phyloP scores from a whole-genome alignment of 23 red algal species.

The Gracilaria gracilis region DNA sequence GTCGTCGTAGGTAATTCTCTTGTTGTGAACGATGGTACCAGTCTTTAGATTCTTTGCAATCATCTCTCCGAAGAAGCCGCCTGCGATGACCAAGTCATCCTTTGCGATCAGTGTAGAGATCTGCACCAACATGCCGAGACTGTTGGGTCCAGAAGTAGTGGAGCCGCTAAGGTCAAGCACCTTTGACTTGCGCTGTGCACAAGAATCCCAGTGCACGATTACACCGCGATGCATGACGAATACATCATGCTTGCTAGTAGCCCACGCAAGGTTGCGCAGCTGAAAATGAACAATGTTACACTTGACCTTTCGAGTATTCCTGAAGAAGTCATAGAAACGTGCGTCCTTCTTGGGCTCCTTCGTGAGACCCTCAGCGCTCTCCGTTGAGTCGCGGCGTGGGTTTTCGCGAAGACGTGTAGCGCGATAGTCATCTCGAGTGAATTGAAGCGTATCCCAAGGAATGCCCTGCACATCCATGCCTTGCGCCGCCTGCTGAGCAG shows the following conservation, averaged over 20 bases:
- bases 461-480: conserved; percentile 93
- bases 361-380: conserved; percentile 12
- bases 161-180: conserved; percentile 76
- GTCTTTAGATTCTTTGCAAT: conserved; percentile 65
- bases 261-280: conserved; percentile 93
- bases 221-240: conserved; percentile 80
- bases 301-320: conserved; percentile 81
- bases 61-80: conserved; percentile 88
- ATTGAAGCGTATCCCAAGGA: conserved; percentile 82
- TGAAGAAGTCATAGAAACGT: conserved; percentile 73
- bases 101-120: conserved; percentile 73
- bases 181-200: conserved; percentile 53
- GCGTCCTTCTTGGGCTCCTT: conserved; percentile 27
- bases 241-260: conserved; percentile 81
- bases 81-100: conserved; percentile 67
- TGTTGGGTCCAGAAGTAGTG: conserved; percentile 35
- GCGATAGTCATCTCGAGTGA: conserved; percentile 75
- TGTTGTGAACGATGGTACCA: conserved; percentile 70
- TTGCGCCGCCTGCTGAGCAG: conserved; percentile 56
- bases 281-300: conserved; percentile 93
- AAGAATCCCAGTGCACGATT: conserved; percentile 81
- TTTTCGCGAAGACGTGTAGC: conserved; percentile 69
- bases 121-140: conserved; percentile 71
- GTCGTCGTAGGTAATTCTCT: conserved; percentile 82
- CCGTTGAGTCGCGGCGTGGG: conserved; percentile 13